Conservation (phyloP, 2,329 filamentous ascomycete species). For the Fusarium metavorans region DNA sequence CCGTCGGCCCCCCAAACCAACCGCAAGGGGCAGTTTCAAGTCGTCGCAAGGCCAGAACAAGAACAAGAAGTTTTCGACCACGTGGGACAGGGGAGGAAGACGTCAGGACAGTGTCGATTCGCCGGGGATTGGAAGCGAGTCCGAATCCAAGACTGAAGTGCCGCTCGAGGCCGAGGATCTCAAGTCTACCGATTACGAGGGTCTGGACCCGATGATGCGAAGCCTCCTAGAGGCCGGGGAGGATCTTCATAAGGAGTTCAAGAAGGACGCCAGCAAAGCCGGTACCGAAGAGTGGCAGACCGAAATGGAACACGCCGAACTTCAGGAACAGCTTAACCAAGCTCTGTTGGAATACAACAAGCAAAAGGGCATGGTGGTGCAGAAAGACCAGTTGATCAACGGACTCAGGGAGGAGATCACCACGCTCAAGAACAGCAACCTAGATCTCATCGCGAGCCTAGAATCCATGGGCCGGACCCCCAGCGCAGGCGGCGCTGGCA, state of each 20-base stretch:
- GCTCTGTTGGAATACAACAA: background rate
- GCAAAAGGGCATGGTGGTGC: background rate
- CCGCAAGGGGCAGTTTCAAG: background rate
- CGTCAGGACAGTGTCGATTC: background rate
- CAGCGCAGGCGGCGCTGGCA: background rate
- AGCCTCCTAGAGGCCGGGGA: background rate
- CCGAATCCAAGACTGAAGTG: background rate
- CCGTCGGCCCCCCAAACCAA: background rate
- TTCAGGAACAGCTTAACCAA: background rate
- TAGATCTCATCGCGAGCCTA: background rate
- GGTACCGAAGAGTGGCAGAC: conserved; percentile 1
- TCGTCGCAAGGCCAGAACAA: background rate
- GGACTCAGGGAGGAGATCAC: background rate
- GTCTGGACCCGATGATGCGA: conserved; percentile 4
- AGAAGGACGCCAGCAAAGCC: background rate
- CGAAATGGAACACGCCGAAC: background rate
- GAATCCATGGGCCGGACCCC: background rate
- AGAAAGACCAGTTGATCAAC: background rate
- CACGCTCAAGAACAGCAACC: background rate
- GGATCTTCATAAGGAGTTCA: conserved; percentile 9
- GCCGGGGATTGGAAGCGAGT: background rate
- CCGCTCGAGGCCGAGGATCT: background rate
- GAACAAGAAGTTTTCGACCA: background rate
- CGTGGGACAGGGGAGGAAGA: background rate
- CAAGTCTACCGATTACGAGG: background rate